Evolutionary conservation across 306 rosid species (phyloP), one percentile per base, ranked within the genome.

Genomic region (Ochetophila trinervis): DNA sequence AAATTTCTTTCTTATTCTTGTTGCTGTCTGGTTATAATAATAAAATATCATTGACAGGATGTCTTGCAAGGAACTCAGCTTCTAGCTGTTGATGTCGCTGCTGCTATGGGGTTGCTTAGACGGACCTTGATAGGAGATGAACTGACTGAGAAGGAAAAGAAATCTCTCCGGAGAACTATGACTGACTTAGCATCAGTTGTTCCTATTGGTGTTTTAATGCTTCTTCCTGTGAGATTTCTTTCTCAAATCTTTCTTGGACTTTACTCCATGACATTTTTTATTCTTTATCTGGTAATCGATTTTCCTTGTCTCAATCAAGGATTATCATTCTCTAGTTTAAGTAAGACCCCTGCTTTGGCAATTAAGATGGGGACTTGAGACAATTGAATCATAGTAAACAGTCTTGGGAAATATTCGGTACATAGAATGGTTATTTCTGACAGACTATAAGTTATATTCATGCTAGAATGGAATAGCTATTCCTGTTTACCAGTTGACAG

Each of bases 41-140:
- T 18, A 54, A 17, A 18, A 24, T 20, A 56, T 74, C 63, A 21
- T 19, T 66, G 62, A 74, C 87, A 93, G 99, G 96, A 90, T 86
- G 96, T 93, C 54, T 90, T 87, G 97, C 99, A 93, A 83, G 99
- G 99, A 75, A 93, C 99, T 54, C 99, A 90, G 63, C 93, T 93
- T 66, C 80, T 93, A 19, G 99, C 96, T 65, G 80, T 90, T 63
- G 99, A 93, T 17, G 87, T 84, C 73, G 88, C 78, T 71, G 90
- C 87, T 75, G 90, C 97, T 53, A 77, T 54, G 66, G 96, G 79
- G 16, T 88, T 90, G 75, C 63, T 93, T 71, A 84, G 90, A 80
- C 88, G 99, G 80, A 52, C 79, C 70, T 45, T 93, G 70, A 70
- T 72, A 72, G 96, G 97, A 65, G 99, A 93, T 74, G 97, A 93